Evolutionary conservation across 2,329 filamentous ascomycete species (phyloP), one percentile per base, ranked within the genome.

Genomic region (Fusarium circinatum): DNA sequence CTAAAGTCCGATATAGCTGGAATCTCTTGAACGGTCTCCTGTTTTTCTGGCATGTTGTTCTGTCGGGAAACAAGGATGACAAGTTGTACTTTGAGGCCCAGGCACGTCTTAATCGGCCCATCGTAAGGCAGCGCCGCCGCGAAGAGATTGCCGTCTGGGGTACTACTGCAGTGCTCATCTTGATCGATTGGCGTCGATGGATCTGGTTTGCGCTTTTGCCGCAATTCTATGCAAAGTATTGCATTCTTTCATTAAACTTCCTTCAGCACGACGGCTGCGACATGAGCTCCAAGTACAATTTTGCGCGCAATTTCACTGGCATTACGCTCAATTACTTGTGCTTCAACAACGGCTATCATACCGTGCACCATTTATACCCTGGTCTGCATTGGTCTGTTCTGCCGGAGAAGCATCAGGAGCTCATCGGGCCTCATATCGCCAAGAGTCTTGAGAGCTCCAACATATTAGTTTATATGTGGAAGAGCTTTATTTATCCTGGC

Each of bases 1-100:
- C 66, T 7, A 69, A 69, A 26, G 66, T 69, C 10, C 66, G 66
- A 39, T 69, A 69, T 15, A 69, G 66, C 22, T 69, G 66, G 66
- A 69, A 69, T 14, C 66, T 69, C 4, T 10, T 69, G 39, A 69
- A 69, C 17, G 66, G 65, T 12, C 28, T 69, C 0, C 11, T 69
- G 6, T 69, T 69, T 15, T 69, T 69, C 20, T 69, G 66, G 66
- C 66, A 69, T 39, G 66, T 69, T 2, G 66, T 69, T 1, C 2
- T 69, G 1, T 69, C 66, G 0, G 66, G 66, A 5, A 69, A 69
- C 34, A 64, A 69, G 17, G 66, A 69, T 17, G 66, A 57, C 13
- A 69, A 69, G 24, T 9, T 69, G 6, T 69, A 69, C 6, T 69
- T 69, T 11, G 65, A 39, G n/a, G 66, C 66, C 0, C 66, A 69